Base-by-base conservation (phyloP, 225 moss, liverwort and hornwort genomes). In the Sphagnum tenellum region DNA sequence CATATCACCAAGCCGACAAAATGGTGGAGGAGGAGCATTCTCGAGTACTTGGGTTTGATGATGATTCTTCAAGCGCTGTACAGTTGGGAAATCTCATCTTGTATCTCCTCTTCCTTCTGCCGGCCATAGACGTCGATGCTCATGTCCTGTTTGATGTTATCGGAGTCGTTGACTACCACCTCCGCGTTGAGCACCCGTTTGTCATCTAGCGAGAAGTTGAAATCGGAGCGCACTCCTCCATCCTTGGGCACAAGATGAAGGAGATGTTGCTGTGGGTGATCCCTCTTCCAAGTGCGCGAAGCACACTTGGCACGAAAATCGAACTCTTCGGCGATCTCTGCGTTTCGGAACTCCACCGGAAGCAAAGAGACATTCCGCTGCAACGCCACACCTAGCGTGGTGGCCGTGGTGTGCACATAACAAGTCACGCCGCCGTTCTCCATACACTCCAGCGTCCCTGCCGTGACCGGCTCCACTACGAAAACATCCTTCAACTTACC, bases 121-220 rank as follows among this genome's bases (percentile, higher is more conserved):
- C 96, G 78, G 4, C 96, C 96, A 47, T 98, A 98, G 2, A 98
- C 96, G 62, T 98, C 96, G 73, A 98, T 98, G 73, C 92, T 98
- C 81, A 98, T 79, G 71, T 98, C 96, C 77, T 98, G 92, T 78
- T 98, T 98, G 60, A 98, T 90, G 59, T 98, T 98, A 60, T 98
- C 96, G 5, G 85, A 71, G 68, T 98, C 96, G 44, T 84, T 89
- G 60, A 98, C 96, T 9, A 98, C 66, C 6, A 90, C 84, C 72
- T 98, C 96, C 4, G 50, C 85, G 47, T 87, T 89, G 50, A 98
- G 71, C 3, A 98, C 71, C 3, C 92, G 77, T 77, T 93, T 98
- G 50, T 90, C 90, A 58, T 81, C 75, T 4, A 98, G 64, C 4
- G 13, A 80, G 52, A 98, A 98, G 63, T 98, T 98, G 56, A 88